phyloP scores from a whole-genome alignment of 148 eudicot genomes.

The Vaccinium vitisidaea region DNA sequence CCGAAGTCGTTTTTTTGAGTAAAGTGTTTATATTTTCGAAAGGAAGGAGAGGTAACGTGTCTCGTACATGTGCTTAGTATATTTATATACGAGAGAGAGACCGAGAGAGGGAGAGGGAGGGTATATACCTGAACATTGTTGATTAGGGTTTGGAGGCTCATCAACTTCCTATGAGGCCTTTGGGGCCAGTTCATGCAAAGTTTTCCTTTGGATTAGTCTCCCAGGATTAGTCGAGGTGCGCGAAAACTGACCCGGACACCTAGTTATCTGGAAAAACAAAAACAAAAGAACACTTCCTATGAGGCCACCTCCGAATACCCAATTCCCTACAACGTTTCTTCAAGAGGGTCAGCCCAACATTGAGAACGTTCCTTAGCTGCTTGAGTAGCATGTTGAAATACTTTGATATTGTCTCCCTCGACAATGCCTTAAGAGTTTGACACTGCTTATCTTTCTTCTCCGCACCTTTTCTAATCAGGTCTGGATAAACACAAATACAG shows the following conservation, averaged over 20 bases:
- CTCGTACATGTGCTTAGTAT: too few relatives aligned
- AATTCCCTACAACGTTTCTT: slow-evolving; percentile 82
- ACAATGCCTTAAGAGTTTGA: slow-evolving; percentile 31
- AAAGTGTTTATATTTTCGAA: too few relatives aligned
- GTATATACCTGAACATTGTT: too few relatives aligned
- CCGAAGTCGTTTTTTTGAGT: too few relatives aligned
- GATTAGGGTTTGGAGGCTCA: too few relatives aligned
- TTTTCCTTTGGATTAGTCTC: not conserved
- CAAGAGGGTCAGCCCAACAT: slow-evolving; percentile 70
- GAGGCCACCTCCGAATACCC: slow-evolving; percentile 89
- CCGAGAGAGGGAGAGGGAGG: too few relatives aligned
- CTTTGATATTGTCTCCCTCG: slow-evolving; percentile 53
- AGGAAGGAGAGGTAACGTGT: too few relatives aligned
- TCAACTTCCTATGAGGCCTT: too few relatives aligned
- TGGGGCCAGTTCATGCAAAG: too few relatives aligned
- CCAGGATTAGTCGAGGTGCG: not conserved
- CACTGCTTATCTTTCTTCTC: not conserved
- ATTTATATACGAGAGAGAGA: too few relatives aligned
- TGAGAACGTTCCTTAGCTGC: slow-evolving; percentile 70
- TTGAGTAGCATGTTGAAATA: slow-evolving; percentile 81
- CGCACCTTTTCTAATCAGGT: not conserved
- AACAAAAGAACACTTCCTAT: slow-evolving; percentile 37
- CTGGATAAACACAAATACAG: too few relatives aligned
- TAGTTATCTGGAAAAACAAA: too few relatives aligned
- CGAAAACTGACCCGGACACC: not conserved